phyloP scores from a whole-genome alignment of 202 grass and related monocot genomes.

The Panicum virgatum region DNA sequence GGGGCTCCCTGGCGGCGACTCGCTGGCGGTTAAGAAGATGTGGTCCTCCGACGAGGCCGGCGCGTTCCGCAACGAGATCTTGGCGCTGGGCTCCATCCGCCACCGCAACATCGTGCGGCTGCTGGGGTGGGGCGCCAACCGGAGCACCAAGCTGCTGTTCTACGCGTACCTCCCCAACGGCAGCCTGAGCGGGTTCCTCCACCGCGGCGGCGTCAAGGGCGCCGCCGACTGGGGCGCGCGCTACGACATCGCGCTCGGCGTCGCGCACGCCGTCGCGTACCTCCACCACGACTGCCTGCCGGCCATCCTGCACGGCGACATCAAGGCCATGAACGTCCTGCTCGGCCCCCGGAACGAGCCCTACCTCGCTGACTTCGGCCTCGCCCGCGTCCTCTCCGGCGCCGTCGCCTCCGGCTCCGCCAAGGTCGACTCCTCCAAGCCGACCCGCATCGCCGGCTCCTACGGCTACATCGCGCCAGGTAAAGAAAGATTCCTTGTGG shows the following conservation, averaged over 20 bases:
- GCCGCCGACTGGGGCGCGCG: conserved; percentile 70
- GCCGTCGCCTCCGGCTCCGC: conserved; percentile 19
- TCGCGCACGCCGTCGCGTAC: conserved; percentile 84
- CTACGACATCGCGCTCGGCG: conserved; percentile 78
- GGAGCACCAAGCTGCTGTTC: conserved; percentile 82
- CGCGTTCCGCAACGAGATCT: conserved; percentile 86
- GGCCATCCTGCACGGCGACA: conserved; percentile 84
- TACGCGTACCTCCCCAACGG: conserved; percentile 89
- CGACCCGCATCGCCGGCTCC: conserved; percentile 73
- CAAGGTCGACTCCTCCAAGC: conserved; percentile 65
- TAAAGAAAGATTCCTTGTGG: conserved; percentile 1
- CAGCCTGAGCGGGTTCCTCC: conserved; percentile 85
- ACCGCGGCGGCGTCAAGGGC: conserved; percentile 63
- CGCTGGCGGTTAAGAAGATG: conserved; percentile 92
- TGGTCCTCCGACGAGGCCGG: conserved; percentile 80
- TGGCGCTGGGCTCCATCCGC: conserved; percentile 74
- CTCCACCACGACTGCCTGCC: conserved; percentile 97
- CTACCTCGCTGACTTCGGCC: conserved; percentile 89
- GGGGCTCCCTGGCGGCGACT: conserved; percentile 50
- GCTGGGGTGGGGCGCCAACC: conserved; percentile 83
- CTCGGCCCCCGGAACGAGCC: conserved; percentile 75
- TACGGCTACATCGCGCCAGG: conserved; percentile 98
- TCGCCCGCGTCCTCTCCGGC: conserved; percentile 62
- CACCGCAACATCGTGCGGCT: conserved; percentile 96
- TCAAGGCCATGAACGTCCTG: conserved; percentile 97